Percentiles rank a stretch among this genome's conserved stretches.
Evolutionary conservation across 768 basidiomycete genomes (phyloP).

Genomic region (Auricularia sp.): DNA sequence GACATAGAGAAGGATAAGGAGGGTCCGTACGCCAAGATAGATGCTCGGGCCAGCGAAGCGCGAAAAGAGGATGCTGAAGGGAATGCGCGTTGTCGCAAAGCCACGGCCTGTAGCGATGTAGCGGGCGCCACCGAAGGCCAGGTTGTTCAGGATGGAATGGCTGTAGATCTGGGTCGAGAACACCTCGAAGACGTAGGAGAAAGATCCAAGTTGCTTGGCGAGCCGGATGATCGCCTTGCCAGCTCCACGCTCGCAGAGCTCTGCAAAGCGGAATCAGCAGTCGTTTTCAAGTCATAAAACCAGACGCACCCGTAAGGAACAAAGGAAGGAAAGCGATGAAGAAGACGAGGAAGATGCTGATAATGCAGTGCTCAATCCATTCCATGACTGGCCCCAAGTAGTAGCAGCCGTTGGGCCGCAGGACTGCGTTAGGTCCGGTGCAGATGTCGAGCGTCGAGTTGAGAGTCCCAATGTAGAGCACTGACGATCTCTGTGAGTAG

Average conservation of each 20-base stretch:
- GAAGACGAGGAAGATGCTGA: conserved; percentile 98
- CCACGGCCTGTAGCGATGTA: conserved; percentile 99
- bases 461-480: conserved; percentile 90
- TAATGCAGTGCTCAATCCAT: conserved; percentile 94
- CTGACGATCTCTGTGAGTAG: conserved; percentile 25
- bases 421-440: conserved; percentile 63
- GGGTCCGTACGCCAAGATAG: conserved; percentile 94
- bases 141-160: conserved; percentile 91
- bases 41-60: conserved; percentile 99
- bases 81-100: conserved; percentile 93
- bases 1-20: conserved; percentile 81
- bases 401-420: conserved; percentile 85
- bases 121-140: conserved; percentile 95
- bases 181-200: conserved; percentile 97
- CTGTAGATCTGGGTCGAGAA: conserved; percentile 99
- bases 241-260: conserved; percentile 92
- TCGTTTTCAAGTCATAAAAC: not conserved
- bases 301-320: conserved; percentile 80
- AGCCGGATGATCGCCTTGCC: conserved; percentile 90
- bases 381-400: conserved; percentile 93
- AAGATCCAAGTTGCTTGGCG: conserved; percentile 91
- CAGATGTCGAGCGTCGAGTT: conserved; percentile 91
- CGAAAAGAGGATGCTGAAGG: conserved; percentile 94
- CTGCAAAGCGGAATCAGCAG: conserved; percentile 31
- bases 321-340: conserved; percentile 94